Evolutionary conservation across 495 filamentous ascomycete species (phyloP), one percentile per base, ranked within the genome.

Genomic region (Penicillium lagena): DNA sequence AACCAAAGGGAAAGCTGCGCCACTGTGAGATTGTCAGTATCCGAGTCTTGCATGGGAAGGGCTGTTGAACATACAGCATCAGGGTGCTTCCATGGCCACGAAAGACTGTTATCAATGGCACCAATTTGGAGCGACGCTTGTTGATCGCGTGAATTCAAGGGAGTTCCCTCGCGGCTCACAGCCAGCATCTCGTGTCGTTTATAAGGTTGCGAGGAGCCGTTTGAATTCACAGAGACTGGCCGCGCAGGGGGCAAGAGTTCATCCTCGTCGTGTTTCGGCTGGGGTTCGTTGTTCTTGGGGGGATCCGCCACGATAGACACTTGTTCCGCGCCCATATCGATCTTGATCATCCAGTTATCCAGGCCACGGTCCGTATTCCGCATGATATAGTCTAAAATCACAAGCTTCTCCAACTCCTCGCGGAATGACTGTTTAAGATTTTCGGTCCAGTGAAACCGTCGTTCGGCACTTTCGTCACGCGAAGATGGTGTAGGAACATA

Each of bases 301-400:
- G 88, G 89, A 13, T 96, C 89, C 1, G 87, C 86, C 32, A 85
- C 81, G 38, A 98, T 88, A 9, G 85, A 87, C 10, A 90, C 91
- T 56, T 86, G 75, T 54, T 93, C 78, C 15, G 76, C 83, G 37
- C 86, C 75, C 78, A 79, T 87, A 59, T 97, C 89, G 17, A 99
- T 87, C 56, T 86, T 91, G 53, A 99, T 89, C 93, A 99, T 99
- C 93, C 93, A 99, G 48, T 99, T 99, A 63, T 99, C 93, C 47
- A 96, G 70, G 9, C 93, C 93, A 65, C 93, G 78, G 61, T 99
- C 93, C 4, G 93, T 99, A 58, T 99, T 99, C 15, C 93, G 81
- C 93, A 99, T 99, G 40, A 99, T 95, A 54, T 99, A 99, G 65
- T 99, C 93, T 55, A 99, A 60, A 54, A 99, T 94, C 10, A 99